Percentiles rank a stretch among this genome's conserved stretches.
phyloP scores from a whole-genome alignment of 2,329 filamentous ascomycete genomes.

The Penicillium frequentans region DNA sequence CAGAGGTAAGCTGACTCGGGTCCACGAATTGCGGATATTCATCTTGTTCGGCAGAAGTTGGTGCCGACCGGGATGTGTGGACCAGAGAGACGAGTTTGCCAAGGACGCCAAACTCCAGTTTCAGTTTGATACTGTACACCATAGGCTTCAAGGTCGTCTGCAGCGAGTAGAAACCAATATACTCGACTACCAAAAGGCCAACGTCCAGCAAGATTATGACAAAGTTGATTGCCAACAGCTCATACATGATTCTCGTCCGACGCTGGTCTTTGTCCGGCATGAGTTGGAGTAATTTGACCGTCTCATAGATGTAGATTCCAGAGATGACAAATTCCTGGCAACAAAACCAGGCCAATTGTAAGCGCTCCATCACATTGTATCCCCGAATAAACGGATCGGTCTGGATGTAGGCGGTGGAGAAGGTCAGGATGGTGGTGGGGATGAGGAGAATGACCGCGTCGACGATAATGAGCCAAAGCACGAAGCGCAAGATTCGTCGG shows the following conservation, averaged over 20 bases:
- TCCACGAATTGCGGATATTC: conserved; percentile 45
- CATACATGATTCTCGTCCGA: conserved; percentile 46
- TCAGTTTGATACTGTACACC: conserved; percentile 52
- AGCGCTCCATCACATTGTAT: conserved; percentile 46
- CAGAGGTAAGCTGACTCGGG: conserved; percentile 37
- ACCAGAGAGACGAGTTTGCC: conserved; percentile 45
- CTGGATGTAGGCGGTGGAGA: conserved; percentile 35
- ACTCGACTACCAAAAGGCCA: conserved; percentile 45
- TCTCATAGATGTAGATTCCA: conserved; percentile 54
- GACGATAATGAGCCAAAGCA: conserved; percentile 59
- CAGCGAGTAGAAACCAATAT: conserved; percentile 43
- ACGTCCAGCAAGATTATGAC: conserved; percentile 50
- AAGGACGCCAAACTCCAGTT: conserved; percentile 51
- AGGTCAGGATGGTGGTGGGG: conserved; percentile 56
- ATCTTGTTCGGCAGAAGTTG: conserved; percentile 32
- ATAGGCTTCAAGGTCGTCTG: conserved; percentile 48
- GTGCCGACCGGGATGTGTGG: conserved; percentile 29
- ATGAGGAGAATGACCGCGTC: conserved; percentile 55
- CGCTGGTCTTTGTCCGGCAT: conserved; percentile 34
- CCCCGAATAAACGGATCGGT: conserved; percentile 28
- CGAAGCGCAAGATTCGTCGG: conserved; percentile 46
- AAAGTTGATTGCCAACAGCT: conserved; percentile 51
- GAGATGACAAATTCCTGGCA: conserved; percentile 50
- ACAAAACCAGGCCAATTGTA: conserved; percentile 45
- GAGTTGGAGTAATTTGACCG: conserved; percentile 45